These are phyloP conservation scores for Cladophialophora yegresii DNA, from an alignment of 2,329 filamentous ascomycete species.

Conservation along the genomic window DNA sequence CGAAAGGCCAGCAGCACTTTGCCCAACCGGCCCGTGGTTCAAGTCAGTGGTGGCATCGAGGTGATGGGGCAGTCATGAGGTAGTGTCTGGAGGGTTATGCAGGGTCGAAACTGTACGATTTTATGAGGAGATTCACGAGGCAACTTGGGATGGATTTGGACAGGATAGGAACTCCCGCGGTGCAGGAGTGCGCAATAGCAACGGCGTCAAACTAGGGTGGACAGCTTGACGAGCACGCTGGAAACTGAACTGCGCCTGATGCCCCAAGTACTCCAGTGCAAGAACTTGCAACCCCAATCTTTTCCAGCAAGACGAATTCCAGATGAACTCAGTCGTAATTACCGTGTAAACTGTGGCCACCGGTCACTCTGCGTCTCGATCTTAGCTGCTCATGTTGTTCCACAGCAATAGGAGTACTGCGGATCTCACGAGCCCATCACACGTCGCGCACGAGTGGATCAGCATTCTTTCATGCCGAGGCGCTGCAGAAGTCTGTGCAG, in stretches of 20 bases:
- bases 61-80: constrained; percentile 29
- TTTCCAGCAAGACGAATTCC: not conserved
- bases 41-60: constrained; percentile 28
- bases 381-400: constrained; percentile 4
- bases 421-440: not conserved
- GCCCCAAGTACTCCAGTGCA: not conserved
- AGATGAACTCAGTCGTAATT: not conserved
- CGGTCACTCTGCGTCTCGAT: not conserved
- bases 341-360: not conserved
- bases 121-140: not conserved
- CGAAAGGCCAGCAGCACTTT: constrained; percentile 36
- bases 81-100: not conserved
- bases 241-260: not conserved
- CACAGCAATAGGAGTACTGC: no score
- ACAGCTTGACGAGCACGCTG: not conserved
- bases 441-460: not conserved
- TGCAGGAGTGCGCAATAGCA: not conserved
- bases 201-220: not conserved
- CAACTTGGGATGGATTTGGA: not conserved
- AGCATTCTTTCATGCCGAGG: not conserved
- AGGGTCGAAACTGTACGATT: not conserved
- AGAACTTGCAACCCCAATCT: not conserved
- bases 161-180: not conserved
- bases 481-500: not conserved
- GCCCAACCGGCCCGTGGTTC: constrained; percentile 32